These are phyloP conservation scores for Astragalus membranaceus DNA, from an alignment of 306 rosid species.

Conservation along the genomic window DNA sequence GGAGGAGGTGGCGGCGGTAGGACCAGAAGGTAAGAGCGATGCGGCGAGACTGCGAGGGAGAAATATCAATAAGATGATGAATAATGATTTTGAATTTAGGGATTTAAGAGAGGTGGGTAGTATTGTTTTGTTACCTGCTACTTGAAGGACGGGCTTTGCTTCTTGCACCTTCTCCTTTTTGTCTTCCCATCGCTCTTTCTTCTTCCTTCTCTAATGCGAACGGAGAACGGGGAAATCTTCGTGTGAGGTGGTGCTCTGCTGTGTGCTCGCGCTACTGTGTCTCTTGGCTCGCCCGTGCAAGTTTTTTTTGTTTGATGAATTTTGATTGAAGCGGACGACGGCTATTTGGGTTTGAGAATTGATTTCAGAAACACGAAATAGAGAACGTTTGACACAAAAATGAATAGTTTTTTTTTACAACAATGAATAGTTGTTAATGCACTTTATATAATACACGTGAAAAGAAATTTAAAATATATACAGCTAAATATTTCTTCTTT, in stretches of 20 bases:
- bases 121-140: conserved; percentile 55
- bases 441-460: too few species aligned
- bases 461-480: not conserved
- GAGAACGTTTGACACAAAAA: too few species aligned
- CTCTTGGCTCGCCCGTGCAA: not conserved
- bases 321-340: not conserved
- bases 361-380: too few species aligned
- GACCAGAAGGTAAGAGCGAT: conserved; percentile 68
- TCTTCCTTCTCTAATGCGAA: not conserved
- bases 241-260: not conserved
- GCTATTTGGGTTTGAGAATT: not conserved
- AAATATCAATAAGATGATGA: not conserved
- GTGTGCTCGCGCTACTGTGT: not conserved
- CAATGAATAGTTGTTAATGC: too few species aligned
- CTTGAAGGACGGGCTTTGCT: conserved; percentile 87
- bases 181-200: conserved; percentile 52
- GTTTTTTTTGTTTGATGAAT: not conserved
- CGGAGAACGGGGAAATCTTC: not conserved
- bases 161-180: conserved; percentile 78
- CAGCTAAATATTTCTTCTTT: too few species aligned
- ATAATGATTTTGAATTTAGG: not conserved
- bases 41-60: conserved; percentile 62
- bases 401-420: too few species aligned
- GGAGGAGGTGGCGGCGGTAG: conserved; percentile 46
- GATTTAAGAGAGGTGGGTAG: not conserved